Base-by-base conservation (phyloP, 768 basidiomycete species). In the Leucosporidium creatinivorum region DNA sequence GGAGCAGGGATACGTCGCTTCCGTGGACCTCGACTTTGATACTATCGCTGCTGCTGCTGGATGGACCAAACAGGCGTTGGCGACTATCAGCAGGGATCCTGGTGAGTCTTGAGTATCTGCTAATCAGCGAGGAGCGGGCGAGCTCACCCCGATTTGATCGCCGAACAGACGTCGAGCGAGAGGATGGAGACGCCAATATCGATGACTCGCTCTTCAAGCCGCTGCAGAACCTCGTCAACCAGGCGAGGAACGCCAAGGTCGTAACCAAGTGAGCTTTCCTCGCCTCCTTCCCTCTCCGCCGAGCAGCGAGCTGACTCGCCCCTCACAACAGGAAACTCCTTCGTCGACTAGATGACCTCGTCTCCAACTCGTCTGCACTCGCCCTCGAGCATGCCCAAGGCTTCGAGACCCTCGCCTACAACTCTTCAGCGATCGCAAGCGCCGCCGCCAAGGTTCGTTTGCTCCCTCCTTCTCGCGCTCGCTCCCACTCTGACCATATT, bases 21-120 rank as follows among this genome's bases (percentile, higher is more conserved):
- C 87, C 17, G 86, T 94, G 70, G 94, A 99, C 75, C 84, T 86
- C 70, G 96, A 99, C 77, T 82, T 98, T 12, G 94, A 99, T 76
- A 89, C 89, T 78, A 93, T 97, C 77, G 85, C 90, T 25, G 93
- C 92, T 13, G 90, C 93, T 2, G 85, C 97, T 56, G 91, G 91
- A 2, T 83, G 94, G 67, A 86, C 89, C 50, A 91, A 92, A 81
- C 93, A 93, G 7, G 87, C 88, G 4, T 84, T 97, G 19, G 80
- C 84, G n/a, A 80, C 81, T 0, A 81, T 90, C 33, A 75, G 89
- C 39, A 83, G 85, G 67, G 94, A 97, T 73, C 85, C 88, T 61
- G 91, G 91, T 89, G 51, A 58, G 73, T 73, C 3, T 21, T 18
- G 0, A 25, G 15, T 50, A 21, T 26, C 36, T 18, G 17, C 28